A percentile compares a stretch with the other conserved stretches of the same genome.
These are phyloP conservation scores for Cucurbita moschata DNA, from an alignment of 306 rosid species.

Conservation along the genomic window DNA sequence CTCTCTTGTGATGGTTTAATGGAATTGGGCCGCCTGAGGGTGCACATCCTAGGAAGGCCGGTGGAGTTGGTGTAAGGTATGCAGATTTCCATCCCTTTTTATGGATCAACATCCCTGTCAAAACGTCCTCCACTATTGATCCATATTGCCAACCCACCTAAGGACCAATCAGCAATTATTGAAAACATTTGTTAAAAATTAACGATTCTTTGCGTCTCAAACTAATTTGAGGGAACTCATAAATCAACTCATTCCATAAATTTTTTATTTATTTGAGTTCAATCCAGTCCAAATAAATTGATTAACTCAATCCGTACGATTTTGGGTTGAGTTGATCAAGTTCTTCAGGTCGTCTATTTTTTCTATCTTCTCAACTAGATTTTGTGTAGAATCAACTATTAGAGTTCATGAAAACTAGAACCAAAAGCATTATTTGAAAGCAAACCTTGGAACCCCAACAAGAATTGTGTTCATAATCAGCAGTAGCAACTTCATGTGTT, in stretches of 20 bases:
- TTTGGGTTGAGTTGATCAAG: too few species aligned
- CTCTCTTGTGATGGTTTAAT: slow-evolving; percentile 51
- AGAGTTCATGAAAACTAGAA: not conserved
- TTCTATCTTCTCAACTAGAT: too few species aligned
- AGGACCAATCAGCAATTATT: not conserved
- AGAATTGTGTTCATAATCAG: slow-evolving; percentile 1
- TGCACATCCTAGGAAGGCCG: slow-evolving; percentile 41
- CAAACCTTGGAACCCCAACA: slow-evolving; percentile 13
- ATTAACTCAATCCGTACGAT: too few species aligned
- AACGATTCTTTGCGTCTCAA: too few species aligned
- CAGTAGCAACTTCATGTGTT: slow-evolving; percentile 8
- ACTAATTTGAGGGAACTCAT: too few species aligned
- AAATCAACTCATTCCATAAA: too few species aligned
- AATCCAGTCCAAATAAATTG: too few species aligned
- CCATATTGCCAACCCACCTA: slow-evolving; percentile 29
- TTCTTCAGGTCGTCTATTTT: too few species aligned
- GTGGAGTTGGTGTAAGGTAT: slow-evolving; percentile 16
- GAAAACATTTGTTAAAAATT: too few species aligned
- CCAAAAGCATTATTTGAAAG: not conserved
- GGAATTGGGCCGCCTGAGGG: slow-evolving; percentile 31
- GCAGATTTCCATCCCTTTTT: slow-evolving; percentile 18
- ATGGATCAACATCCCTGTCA: slow-evolving; percentile 22
- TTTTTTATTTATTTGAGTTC: too few species aligned
- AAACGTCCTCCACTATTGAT: slow-evolving; percentile 18
- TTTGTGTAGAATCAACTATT: too few species aligned